A percentile compares a stretch with the other conserved stretches of the same genome.
These are phyloP conservation scores for Uncinocarpus reesii DNA, from an alignment of 2,329 filamentous ascomycete genomes.

Conservation along the genomic window DNA sequence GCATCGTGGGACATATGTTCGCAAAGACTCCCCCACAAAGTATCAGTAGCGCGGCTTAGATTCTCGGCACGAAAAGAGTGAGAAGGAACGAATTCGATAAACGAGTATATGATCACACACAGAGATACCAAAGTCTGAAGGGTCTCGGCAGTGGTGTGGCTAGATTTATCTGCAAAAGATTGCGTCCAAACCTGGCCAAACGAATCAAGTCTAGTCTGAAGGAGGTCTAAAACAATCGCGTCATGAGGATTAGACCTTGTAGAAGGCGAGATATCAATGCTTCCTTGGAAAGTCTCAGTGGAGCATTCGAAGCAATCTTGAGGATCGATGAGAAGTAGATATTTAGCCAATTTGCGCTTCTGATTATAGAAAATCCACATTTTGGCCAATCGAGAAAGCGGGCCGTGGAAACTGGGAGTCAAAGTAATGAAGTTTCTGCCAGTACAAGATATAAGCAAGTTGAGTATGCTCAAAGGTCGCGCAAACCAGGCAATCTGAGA, in stretches of 20 bases:
- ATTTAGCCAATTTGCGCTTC: constrained; percentile 38
- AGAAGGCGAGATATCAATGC: constrained; percentile 20
- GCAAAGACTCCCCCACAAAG: constrained; percentile 30
- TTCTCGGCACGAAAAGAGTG: constrained; percentile 24
- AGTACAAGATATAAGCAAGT: constrained; percentile 59
- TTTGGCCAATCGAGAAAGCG: constrained; percentile 25
- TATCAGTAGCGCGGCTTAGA: constrained; percentile 23
- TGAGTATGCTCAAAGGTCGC: constrained; percentile 55
- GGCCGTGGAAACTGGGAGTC: constrained; percentile 20
- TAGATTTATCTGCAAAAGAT: constrained; percentile 33
- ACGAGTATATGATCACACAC: constrained; percentile 35
- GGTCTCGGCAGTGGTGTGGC: constrained; percentile 41
- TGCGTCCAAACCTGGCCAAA: constrained; percentile 38
- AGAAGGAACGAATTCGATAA: constrained; percentile 29
- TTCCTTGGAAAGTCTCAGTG: not conserved
- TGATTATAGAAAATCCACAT: constrained; percentile 35
- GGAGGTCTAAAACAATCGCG: constrained; percentile 36
- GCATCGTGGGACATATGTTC: constrained; percentile 25
- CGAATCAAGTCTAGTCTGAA: constrained; percentile 38
- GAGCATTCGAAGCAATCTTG: constrained; percentile 2
- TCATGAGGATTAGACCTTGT: constrained; percentile 29
- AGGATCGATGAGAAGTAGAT: constrained; percentile 38
- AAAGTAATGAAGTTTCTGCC: constrained; percentile 38
- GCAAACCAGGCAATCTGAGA: constrained; percentile 54
- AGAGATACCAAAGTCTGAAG: constrained; percentile 42